Percentiles rank a stretch among this genome's conserved stretches.
Evolutionary conservation across 805 yeast species (phyloP).

Genomic region (Ogataea methanolica): DNA sequence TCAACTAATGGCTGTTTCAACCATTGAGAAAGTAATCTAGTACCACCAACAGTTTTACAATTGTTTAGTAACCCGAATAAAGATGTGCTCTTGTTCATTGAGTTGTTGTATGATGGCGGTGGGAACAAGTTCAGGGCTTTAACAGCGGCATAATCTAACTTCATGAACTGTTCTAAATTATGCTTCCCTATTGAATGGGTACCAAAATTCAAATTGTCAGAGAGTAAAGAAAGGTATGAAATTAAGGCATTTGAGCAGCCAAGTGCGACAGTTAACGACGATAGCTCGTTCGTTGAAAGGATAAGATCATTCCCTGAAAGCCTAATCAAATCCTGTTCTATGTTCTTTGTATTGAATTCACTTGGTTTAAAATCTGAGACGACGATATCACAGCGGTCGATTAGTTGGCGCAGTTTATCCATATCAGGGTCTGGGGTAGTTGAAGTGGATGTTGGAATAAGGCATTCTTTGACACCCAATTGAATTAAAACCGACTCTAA

Average conservation of each 20-base stretch:
- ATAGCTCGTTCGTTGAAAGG: slow-evolving; percentile 51
- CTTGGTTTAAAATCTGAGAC: slow-evolving; percentile 54
- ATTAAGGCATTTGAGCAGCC: slow-evolving; percentile 66
- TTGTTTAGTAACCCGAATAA: slow-evolving; percentile 80
- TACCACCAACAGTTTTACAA: slow-evolving; percentile 88
- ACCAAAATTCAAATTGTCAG: slow-evolving; percentile 51
- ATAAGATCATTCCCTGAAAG: slow-evolving; percentile 55
- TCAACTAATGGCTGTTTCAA: slow-evolving; percentile 89
- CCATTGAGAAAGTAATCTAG: slow-evolving; percentile 88
- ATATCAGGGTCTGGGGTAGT: slow-evolving; percentile 44
- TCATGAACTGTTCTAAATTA: slow-evolving; percentile 77
- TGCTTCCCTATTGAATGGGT: slow-evolving; percentile 57
- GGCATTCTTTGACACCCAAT: slow-evolving; percentile 80
- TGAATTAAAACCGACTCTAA: slow-evolving; percentile 84
- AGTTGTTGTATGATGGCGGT: slow-evolving; percentile 38
- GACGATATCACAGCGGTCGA: slow-evolving; percentile 76
- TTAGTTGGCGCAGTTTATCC: slow-evolving; percentile 61
- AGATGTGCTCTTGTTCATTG: slow-evolving; percentile 42
- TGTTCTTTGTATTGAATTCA: slow-evolving; percentile 59
- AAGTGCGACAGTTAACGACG: slow-evolving; percentile 47
- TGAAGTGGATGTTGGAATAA: slow-evolving; percentile 42
- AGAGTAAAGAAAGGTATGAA: slow-evolving; percentile 59
- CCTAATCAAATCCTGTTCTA: slow-evolving; percentile 74
- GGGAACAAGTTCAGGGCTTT: slow-evolving; percentile 87
- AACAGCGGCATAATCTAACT: slow-evolving; percentile 85